Percentiles rank a stretch among this genome's conserved stretches.
These are phyloP conservation scores for Phialophora macrospora DNA, from an alignment of 2,329 filamentous ascomycete genomes.

Conservation along the genomic window DNA sequence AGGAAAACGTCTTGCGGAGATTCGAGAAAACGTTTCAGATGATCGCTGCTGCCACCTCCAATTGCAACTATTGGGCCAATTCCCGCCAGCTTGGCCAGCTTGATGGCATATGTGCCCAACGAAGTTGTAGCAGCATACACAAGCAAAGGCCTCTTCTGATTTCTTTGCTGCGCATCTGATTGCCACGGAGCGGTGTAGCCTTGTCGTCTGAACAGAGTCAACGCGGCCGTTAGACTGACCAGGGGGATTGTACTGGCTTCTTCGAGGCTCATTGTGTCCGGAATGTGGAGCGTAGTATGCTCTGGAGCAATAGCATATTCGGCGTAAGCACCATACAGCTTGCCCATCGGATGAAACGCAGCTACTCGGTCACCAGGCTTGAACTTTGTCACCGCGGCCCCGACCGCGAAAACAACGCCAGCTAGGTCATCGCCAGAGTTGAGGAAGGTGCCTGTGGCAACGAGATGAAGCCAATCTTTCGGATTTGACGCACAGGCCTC, in stretches of 20 bases:
- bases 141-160: slow-evolving; percentile 47
- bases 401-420: slow-evolving; percentile 40
- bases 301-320: slow-evolving; percentile 47
- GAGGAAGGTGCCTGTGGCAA: slow-evolving; percentile 15
- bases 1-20: slow-evolving; percentile 59
- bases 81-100: slow-evolving; percentile 60
- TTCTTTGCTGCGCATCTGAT: slow-evolving; percentile 42
- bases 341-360: slow-evolving; percentile 39
- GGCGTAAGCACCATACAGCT: slow-evolving; percentile 46
- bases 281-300: slow-evolving; percentile 39
- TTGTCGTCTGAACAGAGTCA: slow-evolving; percentile 57
- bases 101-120: slow-evolving; percentile 63
- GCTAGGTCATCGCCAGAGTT: slow-evolving; percentile 41
- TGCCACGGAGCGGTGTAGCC: slow-evolving; percentile 57
- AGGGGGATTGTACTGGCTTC: slow-evolving; percentile 64
- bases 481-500: slow-evolving; percentile 53
- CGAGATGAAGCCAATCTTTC: slow-evolving; percentile 53
- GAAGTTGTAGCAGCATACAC: slow-evolving; percentile 62
- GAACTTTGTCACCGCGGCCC: slow-evolving; percentile 24
- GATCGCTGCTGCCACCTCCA: slow-evolving; percentile 61
- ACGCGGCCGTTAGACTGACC: slow-evolving; percentile 57
- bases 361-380: slow-evolving; percentile 46
- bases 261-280: slow-evolving; percentile 32
- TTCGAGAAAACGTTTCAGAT: slow-evolving; percentile 56
- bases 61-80: slow-evolving; percentile 67